A percentile compares a stretch with the other conserved stretches of the same genome.
Evolutionary conservation across 1,284 basidiomycete genomes (phyloP).

Genomic region (Malassezia brasiliensis): DNA sequence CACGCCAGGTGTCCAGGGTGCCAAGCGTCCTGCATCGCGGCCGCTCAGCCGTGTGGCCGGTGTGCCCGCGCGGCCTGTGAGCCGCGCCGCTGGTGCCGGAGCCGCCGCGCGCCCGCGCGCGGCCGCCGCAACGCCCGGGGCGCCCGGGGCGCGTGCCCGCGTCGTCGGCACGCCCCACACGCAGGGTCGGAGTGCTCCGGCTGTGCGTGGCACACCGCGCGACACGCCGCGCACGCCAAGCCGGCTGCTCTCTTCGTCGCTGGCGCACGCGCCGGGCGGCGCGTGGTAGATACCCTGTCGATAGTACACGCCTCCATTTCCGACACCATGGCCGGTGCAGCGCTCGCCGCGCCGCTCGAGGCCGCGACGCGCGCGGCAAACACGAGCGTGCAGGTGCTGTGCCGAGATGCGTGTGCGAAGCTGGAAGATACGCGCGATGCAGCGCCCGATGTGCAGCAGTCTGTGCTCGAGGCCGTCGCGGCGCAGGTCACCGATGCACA

Average conservation of each 20-base stretch:
- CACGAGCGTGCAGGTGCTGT: neutral
- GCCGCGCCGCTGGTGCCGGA: neutral
- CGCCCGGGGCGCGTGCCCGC: neutral
- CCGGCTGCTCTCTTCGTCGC: slow-evolving; percentile 7
- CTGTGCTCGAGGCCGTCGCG: slow-evolving; percentile 3
- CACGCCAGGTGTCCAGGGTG: neutral
- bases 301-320: slow-evolving; percentile 7
- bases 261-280: neutral
- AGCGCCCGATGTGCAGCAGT: neutral
- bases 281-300: slow-evolving; percentile 8
- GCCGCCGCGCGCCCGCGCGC: neutral
- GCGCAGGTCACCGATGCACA: slow-evolving; percentile 6
- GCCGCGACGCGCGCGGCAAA: neutral
- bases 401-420: neutral
- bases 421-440: neutral
- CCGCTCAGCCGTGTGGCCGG: neutral
- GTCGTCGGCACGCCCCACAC: neutral
- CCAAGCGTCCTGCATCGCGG: neutral
- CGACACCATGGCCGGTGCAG: slow-evolving; percentile 1
- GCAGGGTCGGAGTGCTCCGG: neutral
- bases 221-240: slow-evolving; percentile 12
- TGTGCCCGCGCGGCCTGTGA: neutral
- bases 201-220: neutral
- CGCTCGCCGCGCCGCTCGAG: slow-evolving; percentile 7
- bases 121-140: neutral